A percentile compares a stretch with the other conserved stretches of the same genome.
Evolutionary conservation across 306 rosid species (phyloP).

Genomic region (Sophora flavescens): DNA sequence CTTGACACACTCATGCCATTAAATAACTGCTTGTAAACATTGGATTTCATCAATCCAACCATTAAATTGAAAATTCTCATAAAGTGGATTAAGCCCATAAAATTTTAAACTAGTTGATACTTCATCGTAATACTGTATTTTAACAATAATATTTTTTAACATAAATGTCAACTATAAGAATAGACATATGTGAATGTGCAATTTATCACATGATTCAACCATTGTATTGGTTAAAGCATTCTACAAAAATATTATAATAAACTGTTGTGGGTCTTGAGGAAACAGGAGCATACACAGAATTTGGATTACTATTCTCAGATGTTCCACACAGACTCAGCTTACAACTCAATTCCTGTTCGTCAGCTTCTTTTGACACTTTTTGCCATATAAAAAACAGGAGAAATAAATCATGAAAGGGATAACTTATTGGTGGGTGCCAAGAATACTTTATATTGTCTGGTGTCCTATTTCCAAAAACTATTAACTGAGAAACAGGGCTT

Average conservation of each 20-base stretch:
- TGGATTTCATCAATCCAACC: not conserved
- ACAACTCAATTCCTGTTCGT: constrained; percentile 13
- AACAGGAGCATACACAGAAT: constrained; percentile 4
- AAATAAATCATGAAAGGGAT: constrained; percentile 16
- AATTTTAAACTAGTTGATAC: not conserved
- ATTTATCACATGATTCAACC: not conserved
- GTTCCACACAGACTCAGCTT: constrained; percentile 39
- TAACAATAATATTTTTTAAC: not conserved
- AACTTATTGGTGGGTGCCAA: constrained; percentile 7
- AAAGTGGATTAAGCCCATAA: not conserved
- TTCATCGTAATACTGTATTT: not conserved
- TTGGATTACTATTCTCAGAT: constrained; percentile 5
- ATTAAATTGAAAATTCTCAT: constrained; percentile 14
- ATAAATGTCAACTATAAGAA: not conserved
- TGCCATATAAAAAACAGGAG: constrained; percentile 12
- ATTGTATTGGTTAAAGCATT: not conserved
- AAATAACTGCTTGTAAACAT: not conserved
- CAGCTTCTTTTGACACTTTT: not conserved
- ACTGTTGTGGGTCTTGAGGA: constrained; percentile 15
- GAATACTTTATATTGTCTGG: constrained; percentile 21
- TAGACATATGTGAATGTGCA: not conserved
- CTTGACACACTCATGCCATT: constrained; percentile 2
- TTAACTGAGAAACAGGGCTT: constrained; percentile 24
- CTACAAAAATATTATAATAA: constrained; percentile 16
- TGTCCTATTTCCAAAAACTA: not conserved